Percentiles rank a stretch among this genome's conserved stretches.
These are phyloP conservation scores for Xylaria sp. DNA, from an alignment of 2,329 filamentous ascomycete species.

Conservation along the genomic window DNA sequence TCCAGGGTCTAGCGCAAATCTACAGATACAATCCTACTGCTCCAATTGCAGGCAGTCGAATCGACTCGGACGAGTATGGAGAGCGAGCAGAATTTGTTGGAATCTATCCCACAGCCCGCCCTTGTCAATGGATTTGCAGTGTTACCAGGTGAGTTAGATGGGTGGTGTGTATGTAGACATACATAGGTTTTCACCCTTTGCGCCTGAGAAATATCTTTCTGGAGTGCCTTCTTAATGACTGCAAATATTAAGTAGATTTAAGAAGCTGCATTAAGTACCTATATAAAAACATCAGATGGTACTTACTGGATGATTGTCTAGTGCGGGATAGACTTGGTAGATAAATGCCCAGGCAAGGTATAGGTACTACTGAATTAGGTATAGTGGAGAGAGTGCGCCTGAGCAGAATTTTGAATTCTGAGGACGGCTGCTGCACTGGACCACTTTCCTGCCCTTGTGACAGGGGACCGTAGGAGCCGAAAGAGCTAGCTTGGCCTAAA, in stretches of 20 bases:
- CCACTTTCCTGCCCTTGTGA: slow-evolving; percentile 17
- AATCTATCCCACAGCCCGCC: slow-evolving; percentile 17
- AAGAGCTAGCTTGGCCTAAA: slow-evolving; percentile 8
- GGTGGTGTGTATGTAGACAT: neutral
- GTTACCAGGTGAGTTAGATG: neutral
- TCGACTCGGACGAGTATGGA: slow-evolving; percentile 27
- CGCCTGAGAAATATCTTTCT: slow-evolving; percentile 3
- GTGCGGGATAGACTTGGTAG: no score
- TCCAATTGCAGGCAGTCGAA: slow-evolving; percentile 22
- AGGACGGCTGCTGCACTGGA: slow-evolving; percentile 7
- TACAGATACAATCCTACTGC: slow-evolving; percentile 35
- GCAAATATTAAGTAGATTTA: neutral
- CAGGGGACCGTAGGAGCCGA: slow-evolving; percentile 31
- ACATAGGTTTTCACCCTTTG: neutral
- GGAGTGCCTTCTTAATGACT: slow-evolving; percentile 3
- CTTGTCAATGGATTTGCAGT: slow-evolving; percentile 2
- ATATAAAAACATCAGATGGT: neutral
- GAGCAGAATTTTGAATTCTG: slow-evolving; percentile 12
- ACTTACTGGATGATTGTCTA: neutral
- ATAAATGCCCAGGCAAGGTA: neutral
- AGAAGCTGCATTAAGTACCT: slow-evolving; percentile 5
- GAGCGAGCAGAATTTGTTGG: slow-evolving; percentile 28
- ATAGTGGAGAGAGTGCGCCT: neutral
- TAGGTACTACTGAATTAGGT: neutral
- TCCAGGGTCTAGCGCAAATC: slow-evolving; percentile 36